Evolutionary conservation across 2,329 filamentous ascomycete genomes (phyloP), one percentile per base, ranked within the genome.

Genomic region (Colletotrichum gloeosporioides): DNA sequence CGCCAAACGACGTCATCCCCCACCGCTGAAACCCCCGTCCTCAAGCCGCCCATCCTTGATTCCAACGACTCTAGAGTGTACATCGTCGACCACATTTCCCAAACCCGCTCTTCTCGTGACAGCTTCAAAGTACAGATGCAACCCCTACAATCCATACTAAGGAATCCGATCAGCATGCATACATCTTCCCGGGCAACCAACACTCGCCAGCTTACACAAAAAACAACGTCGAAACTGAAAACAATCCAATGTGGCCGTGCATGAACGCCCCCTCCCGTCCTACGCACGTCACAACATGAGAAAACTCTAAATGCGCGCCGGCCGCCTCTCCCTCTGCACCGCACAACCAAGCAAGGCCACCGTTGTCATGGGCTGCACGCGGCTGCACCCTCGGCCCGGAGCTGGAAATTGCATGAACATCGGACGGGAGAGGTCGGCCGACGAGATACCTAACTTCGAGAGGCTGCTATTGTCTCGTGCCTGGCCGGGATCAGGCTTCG

Each of bases 241-340:
- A 18, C 22, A 59, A 13, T 25, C 10, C 44, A 22, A 49, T 32
- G 36, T 12, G 27, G 34, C 59, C 69, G 36, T 65, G 69, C 59
- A 71, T 64, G 61, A 64, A 71, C 61, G 61, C 25, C 32, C 39
- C 64, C 9, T 67, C 63, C 59, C 59, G 27, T 18, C 27, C 55
- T 8, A 70, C 69, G 59, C 29, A 44, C 61, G 69, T 71, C 69
- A 71, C 61, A 34, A 65, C 69, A 55, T 71, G 69, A 65, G 59
- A 65, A 27, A 71, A 73, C 44, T 65, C 15, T 66, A 68, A 53
- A 62, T 69, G 53, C 53, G 29, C 59, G 59, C 59, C 31, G 59
- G 31, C 59, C 18, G 59, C 59, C 59, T 62, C 18, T 29, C 18
- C 29, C 22, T 59, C 27, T 1, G n/a, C 44, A 49, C 10, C 44